Conservation (phyloP, 83 land plant species). For the Diphasiastrum complanatum region DNA sequence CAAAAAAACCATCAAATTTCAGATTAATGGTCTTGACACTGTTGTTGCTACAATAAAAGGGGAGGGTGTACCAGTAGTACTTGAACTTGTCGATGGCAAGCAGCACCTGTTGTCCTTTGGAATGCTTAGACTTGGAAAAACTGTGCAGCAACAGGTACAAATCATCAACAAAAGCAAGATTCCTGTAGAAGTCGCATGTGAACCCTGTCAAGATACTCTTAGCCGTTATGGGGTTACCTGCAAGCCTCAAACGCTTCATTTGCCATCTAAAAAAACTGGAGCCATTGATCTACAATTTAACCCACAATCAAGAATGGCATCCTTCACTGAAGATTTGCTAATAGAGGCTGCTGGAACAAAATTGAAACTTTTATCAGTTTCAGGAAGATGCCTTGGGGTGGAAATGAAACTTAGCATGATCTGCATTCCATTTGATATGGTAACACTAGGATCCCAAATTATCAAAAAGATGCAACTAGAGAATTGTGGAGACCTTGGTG, state of each 20-base stretch:
- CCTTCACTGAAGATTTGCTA: slow-evolving; percentile 16
- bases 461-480: slow-evolving; percentile 30
- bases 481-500: slow-evolving; percentile 24
- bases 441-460: slow-evolving; percentile 21
- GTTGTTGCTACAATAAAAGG: slow-evolving; percentile 23
- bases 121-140: slow-evolving; percentile 7
- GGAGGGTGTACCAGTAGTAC: slow-evolving; percentile 30
- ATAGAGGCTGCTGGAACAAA: slow-evolving; percentile 26
- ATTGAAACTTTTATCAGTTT: slow-evolving; percentile 12
- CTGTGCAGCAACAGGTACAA: slow-evolving; percentile 7
- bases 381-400: slow-evolving; percentile 20
- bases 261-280: slow-evolving; percentile 12
- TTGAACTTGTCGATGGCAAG: slow-evolving; percentile 24
- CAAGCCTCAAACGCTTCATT: neutral
- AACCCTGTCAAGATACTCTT: slow-evolving; percentile 16
- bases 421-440: slow-evolving; percentile 22
- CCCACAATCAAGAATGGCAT: slow-evolving; percentile 20
- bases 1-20: slow-evolving; percentile 22
- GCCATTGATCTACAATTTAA: slow-evolving; percentile 17
- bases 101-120: slow-evolving; percentile 25
- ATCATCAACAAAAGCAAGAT: slow-evolving; percentile 21
- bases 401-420: slow-evolving; percentile 20
- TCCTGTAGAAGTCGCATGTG: slow-evolving; percentile 12
- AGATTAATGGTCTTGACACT: slow-evolving; percentile 23
- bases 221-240: neutral